Base-by-base conservation (phyloP, 345 rosid genomes). In the Populus nigra region DNA sequence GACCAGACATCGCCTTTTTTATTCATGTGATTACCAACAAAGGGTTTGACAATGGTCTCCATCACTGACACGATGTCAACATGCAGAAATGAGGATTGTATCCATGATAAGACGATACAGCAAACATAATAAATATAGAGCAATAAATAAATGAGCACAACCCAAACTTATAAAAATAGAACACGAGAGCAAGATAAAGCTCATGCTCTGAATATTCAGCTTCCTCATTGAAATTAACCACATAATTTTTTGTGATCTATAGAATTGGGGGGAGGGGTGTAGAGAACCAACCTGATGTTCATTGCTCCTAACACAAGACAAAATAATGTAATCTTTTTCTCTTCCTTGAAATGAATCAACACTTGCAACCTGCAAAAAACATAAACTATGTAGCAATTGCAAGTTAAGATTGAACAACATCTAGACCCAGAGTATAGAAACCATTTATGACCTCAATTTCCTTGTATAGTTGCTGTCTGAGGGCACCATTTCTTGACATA, bases 281-380 rank as follows among this genome's bases (percentile, higher is more conserved):
- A 29, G 25, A 8, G 45, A 71, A 85, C 90, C 65, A 78, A 93
- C 99, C 99, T 96, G 99, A 87, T 96, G 99, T 83, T 94, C 99
- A 15, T 96, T 96, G 83, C 99, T 96, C 87, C 99, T 86, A 77
- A 96, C 99, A 77, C 99, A 96, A 74, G 99, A 96, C 89, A 96
- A 85, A 76, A 96, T 96, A 76, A 96, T 96, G 81, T 94, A 96
- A 81, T 96, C 99, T 77, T 96, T 96, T 81, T 96, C 99, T 87
- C 99, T 90, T 81, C 99, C 99, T 87, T 96, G 99, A 83, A 96
- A 96, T 73, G 98, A 96, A 87, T 96, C 99, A 71, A 96, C 99
- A 85, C 99, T 96, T 45, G 99, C 99, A 79, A 91, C 96, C 96
- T 91, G 84, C 53, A 77, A 74, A 53, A 72, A 74, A 65, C 22